Evolutionary conservation across 2,329 filamentous ascomycete species (phyloP).

Genomic region (Sordariomycetes sp.): DNA sequence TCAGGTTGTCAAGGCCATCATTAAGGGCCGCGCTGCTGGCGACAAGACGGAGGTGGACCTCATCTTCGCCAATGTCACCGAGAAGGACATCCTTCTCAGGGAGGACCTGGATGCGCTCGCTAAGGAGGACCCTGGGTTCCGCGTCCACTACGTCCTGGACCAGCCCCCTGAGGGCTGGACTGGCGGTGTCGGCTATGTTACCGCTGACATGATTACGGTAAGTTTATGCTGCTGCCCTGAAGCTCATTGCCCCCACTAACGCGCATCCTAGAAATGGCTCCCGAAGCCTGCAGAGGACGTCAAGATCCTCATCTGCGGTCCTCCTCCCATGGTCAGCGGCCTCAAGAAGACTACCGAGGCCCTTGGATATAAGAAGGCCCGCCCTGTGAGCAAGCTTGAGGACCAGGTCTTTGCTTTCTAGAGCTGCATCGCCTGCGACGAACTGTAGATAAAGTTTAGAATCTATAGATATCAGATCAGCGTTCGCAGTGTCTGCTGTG

Average conservation of each 20-base stretch:
- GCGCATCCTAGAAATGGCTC: conserved; percentile 49
- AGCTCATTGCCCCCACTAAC: conserved; percentile 9
- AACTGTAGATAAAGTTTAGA: conserved; percentile 3
- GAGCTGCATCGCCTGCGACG: conserved; percentile 3
- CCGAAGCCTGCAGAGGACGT: conserved; percentile 74
- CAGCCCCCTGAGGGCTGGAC: conserved; percentile 87
- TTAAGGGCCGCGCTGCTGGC: conserved; percentile 63
- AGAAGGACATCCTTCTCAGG: conserved; percentile 82
- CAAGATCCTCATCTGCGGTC: conserved; percentile 90
- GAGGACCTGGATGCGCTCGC: conserved; percentile 78
- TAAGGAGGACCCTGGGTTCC: conserved; percentile 66
- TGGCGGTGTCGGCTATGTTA: conserved; percentile 90
- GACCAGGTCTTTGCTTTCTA: conserved; percentile 95
- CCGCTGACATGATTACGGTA: conserved; percentile 87
- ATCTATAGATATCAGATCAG: background rate
- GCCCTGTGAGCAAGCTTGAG: conserved; percentile 91
- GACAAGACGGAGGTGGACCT: conserved; percentile 85
- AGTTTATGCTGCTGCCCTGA: conserved; percentile 11
- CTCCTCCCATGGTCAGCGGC: conserved; percentile 90
- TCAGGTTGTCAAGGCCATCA: conserved; percentile 84
- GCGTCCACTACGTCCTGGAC: conserved; percentile 91
- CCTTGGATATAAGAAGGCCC: conserved; percentile 83
- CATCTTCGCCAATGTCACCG: conserved; percentile 93
- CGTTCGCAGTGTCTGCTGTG: background rate
- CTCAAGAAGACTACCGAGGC: conserved; percentile 92